A percentile compares a stretch with the other conserved stretches of the same genome.
phyloP scores from a whole-genome alignment of 1,284 basidiomycete genomes.

The Peniophora sp. region DNA sequence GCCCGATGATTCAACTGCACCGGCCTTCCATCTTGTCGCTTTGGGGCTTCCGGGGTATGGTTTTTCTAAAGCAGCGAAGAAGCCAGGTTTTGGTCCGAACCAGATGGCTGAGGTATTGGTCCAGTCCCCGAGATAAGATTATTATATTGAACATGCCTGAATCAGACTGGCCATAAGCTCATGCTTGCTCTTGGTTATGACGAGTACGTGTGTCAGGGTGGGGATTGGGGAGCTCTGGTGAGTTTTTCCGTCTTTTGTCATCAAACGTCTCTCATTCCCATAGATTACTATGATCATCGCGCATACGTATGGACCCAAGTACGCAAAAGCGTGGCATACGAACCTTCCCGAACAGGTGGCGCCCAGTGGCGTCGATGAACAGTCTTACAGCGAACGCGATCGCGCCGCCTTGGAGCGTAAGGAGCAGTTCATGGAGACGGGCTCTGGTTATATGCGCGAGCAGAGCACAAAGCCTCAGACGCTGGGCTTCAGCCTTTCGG shows the following conservation, averaged over 20 bases:
- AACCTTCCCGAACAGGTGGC: conserved; percentile 15
- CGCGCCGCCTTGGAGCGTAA: conserved; percentile 13
- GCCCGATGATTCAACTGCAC: conserved; percentile 29
- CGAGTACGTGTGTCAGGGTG: conserved; percentile 39
- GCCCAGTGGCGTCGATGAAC: conserved; percentile 11
- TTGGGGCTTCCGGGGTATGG: conserved; percentile 48
- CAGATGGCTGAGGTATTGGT: conserved; percentile 25
- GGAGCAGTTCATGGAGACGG: conserved; percentile 14
- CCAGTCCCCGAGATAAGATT: conserved; percentile 14
- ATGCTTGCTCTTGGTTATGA: conserved; percentile 39
- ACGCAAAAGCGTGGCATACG: conserved; percentile 28
- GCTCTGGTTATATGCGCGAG: conserved; percentile 20
- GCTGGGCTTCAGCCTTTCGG: conserved; percentile 37
- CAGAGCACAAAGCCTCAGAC: conserved; percentile 30
- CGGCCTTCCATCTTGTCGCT: conserved; percentile 52
- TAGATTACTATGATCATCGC: conserved; percentile 24
- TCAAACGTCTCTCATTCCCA: neutral
- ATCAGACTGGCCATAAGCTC: conserved; percentile 32
- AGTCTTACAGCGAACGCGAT: conserved; percentile 17
- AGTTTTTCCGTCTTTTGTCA: conserved; percentile 6
- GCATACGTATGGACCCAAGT: conserved; percentile 19
- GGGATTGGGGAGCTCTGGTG: conserved; percentile 35
- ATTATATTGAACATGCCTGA: neutral
- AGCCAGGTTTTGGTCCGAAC: conserved; percentile 24
- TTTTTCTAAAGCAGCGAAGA: conserved; percentile 38